These are phyloP conservation scores for Trichoderma guizhouense DNA, from an alignment of 2,329 filamentous ascomycete species.

Conservation along the genomic window DNA sequence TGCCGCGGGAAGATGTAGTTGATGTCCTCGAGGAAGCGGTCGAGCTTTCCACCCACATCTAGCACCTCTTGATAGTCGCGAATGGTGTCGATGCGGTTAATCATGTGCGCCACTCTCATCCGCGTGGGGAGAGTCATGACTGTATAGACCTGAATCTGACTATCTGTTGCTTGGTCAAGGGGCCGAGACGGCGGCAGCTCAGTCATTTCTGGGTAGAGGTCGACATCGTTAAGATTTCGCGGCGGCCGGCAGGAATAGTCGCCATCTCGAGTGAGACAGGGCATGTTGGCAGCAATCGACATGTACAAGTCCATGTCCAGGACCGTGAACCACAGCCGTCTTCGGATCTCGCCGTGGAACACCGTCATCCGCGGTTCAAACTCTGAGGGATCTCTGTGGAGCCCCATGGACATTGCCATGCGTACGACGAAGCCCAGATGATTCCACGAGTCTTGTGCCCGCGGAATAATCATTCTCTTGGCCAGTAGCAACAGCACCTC, in stretches of 20 bases:
- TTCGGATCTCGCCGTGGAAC: slow-evolving; percentile 51
- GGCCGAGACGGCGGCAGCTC: slow-evolving; percentile 48
- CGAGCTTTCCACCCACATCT: slow-evolving; percentile 51
- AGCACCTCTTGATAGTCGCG: slow-evolving; percentile 53
- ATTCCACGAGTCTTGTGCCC: slow-evolving; percentile 51
- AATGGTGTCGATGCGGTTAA: slow-evolving; percentile 50
- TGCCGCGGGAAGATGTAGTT: slow-evolving; percentile 50
- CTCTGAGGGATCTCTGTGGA: slow-evolving; percentile 55
- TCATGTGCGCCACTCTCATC: slow-evolving; percentile 48
- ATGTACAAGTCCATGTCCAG: slow-evolving; percentile 56
- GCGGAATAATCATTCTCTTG: slow-evolving; percentile 49
- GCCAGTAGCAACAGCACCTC: slow-evolving; percentile 53
- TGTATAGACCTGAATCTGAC: slow-evolving; percentile 53
- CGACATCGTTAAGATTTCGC: slow-evolving; percentile 51
- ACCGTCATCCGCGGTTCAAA: slow-evolving; percentile 47
- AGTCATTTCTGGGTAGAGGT: slow-evolving; percentile 46
- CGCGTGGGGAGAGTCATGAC: slow-evolving; percentile 48
- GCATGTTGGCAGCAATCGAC: slow-evolving; percentile 51
- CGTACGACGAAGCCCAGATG: slow-evolving; percentile 54
- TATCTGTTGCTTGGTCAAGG: slow-evolving; percentile 51
- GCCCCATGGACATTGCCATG: slow-evolving; percentile 58
- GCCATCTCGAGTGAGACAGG: slow-evolving; percentile 48
- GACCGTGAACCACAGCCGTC: slow-evolving; percentile 56
- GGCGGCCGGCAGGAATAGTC: slow-evolving; percentile 54
- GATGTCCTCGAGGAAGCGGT: slow-evolving; percentile 53